Evolutionary conservation across 1,139 yeast species (phyloP), one percentile per base, ranked within the genome.

Genomic region (Geotrichum phurueaensis): DNA sequence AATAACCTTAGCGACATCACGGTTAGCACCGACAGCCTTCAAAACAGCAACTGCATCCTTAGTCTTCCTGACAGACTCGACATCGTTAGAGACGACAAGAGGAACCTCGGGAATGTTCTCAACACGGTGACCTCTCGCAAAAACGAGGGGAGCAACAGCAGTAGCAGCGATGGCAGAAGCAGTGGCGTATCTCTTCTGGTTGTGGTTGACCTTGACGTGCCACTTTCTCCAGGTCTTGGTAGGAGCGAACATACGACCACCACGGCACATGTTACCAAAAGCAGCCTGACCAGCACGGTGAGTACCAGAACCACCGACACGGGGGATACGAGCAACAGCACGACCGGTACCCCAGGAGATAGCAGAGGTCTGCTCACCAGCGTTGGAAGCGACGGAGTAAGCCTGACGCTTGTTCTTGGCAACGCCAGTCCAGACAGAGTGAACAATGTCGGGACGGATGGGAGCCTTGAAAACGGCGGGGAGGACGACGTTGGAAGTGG

Each of bases 301-400:
- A 33, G 15, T 10, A 33, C 39, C 12, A 33, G 15, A 92, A 84
- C 99, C 99, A 83, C 97, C 97, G 79, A 94, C 98, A 87, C 99
- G 92, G 84, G 99, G 99, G 81, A 94, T 91, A 87, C 99, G 94
- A 83, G 99, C 98, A 78, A 94, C 97, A 83, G 99, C 99, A 86
- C 99, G 92, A 87, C 99, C 99, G 75, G 99, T 95, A 90, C 99
- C 99, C 99, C 99, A 94, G 69, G 99, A 94, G 83, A 91, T 97
- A 79, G 99, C 99, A 70, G 99, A 94, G 81, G 97, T 92, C 85
- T 94, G 98, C 86, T 89, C 96, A 85, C 99, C 99, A 75, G 99
- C 99, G 83, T 90, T 89, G 79, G 86, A 91, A 75, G 97, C 87
- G 75, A 94, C 99, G 78, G 99, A 97, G 87, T 94, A 94, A 80